phyloP scores from a whole-genome alignment of 2,329 filamentous ascomycete species.

The Magnaporthiopsis poae region DNA sequence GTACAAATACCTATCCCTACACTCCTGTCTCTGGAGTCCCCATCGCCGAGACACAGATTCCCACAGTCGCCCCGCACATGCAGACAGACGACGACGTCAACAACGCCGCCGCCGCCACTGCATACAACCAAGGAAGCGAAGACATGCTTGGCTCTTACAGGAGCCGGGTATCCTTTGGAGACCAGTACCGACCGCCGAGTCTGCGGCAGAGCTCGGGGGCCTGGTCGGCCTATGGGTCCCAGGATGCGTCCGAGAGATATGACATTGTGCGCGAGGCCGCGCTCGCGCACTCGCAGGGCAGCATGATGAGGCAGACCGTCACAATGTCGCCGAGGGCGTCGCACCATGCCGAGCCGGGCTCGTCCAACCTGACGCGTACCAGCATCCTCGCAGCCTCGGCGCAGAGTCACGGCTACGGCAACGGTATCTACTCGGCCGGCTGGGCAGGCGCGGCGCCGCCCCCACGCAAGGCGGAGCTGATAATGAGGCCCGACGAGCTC shows the following conservation, averaged over 20 bases:
- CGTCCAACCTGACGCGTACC: slow-evolving; percentile 9
- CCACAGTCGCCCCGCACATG: slow-evolving; percentile 21
- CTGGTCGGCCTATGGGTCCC: slow-evolving; percentile 34
- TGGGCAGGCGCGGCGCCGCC: neutral
- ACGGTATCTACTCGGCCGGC: slow-evolving; percentile 27
- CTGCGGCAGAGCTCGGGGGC: slow-evolving; percentile 28
- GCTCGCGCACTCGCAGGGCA: neutral
- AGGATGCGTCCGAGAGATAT: slow-evolving; percentile 4
- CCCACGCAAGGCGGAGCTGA: slow-evolving; percentile 1
- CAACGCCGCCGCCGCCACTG: slow-evolving; percentile 15
- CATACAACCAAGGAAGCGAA: slow-evolving; percentile 32
- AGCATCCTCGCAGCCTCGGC: slow-evolving; percentile 1
- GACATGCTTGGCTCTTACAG: slow-evolving; percentile 49
- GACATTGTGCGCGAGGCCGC: slow-evolving; percentile 5
- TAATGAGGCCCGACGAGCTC: neutral
- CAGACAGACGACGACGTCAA: slow-evolving; percentile 24
- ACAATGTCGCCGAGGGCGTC: neutral
- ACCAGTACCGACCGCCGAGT: slow-evolving; percentile 32
- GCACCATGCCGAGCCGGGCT: neutral
- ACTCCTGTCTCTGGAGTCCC: slow-evolving; percentile 38
- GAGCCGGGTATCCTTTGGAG: slow-evolving; percentile 36
- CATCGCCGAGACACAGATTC: slow-evolving; percentile 24
- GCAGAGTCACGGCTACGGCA: slow-evolving; percentile 9
- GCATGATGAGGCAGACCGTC: neutral
- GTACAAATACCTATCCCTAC: slow-evolving; percentile 48